Percentiles rank a stretch among this genome's conserved stretches.
phyloP scores from a whole-genome alignment of 192 early-diverging fungal species.

The Paraglomus brasilianum region DNA sequence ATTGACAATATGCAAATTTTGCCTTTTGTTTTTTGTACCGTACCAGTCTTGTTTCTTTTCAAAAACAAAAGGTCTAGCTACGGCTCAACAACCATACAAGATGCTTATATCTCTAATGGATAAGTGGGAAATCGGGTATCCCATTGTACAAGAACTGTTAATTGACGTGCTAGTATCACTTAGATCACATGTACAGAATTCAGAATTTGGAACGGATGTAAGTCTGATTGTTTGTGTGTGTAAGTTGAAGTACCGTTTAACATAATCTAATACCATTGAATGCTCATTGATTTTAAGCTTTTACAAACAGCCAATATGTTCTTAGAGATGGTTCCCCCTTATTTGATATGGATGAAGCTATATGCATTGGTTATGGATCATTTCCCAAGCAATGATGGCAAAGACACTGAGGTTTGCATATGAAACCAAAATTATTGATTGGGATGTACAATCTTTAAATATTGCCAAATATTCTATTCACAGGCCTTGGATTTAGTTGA shows the following conservation, averaged over 20 bases:
- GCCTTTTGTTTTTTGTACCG: not conserved
- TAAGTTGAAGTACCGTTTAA: not conserved
- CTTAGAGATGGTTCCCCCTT: constrained; percentile 86
- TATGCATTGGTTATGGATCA: constrained; percentile 51
- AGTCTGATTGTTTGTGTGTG: not conserved
- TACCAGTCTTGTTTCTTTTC: constrained; percentile 38
- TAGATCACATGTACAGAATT: constrained; percentile 49
- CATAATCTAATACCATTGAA: not conserved
- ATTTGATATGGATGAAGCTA: constrained; percentile 77
- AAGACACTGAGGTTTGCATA: constrained; percentile 31
- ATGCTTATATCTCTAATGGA: constrained; percentile 87
- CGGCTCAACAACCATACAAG: constrained; percentile 67
- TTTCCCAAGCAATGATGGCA: constrained; percentile 37
- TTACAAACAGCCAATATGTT: constrained; percentile 86
- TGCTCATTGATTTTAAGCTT: constrained; percentile 41
- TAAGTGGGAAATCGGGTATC: constrained; percentile 77
- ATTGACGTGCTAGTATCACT: constrained; percentile 69
- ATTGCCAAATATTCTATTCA: constrained; percentile 12
- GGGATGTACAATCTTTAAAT: not conserved
- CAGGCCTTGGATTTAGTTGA: constrained; percentile 59
- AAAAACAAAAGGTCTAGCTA: constrained; percentile 38
- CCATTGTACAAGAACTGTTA: constrained; percentile 70
- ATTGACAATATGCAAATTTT: not conserved
- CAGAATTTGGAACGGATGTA: constrained; percentile 46
- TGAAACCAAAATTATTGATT: not conserved